Conservation (phyloP, 2,329 filamentous ascomycete genomes). For the Exophiala phaeomuriformis region DNA sequence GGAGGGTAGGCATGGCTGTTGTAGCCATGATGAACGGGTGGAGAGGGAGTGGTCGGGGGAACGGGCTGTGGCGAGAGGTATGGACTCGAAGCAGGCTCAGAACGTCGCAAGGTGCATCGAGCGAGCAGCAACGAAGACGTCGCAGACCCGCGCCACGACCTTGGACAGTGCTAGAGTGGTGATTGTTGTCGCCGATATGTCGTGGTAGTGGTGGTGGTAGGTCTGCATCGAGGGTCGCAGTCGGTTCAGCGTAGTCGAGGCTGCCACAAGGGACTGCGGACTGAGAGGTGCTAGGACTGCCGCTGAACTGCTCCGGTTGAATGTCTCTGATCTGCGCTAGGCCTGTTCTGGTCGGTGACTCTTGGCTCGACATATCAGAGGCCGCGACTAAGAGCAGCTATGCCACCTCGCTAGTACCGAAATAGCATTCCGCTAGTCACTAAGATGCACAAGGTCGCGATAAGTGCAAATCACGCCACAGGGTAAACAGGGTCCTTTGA, state of each 20-base stretch:
- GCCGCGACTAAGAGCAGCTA: too few species aligned
- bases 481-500: neutral
- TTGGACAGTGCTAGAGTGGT: slow-evolving; percentile 1
- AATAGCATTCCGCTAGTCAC: too few species aligned
- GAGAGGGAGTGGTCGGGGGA: slow-evolving; percentile 5
- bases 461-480: neutral
- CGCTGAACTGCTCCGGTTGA: neutral
- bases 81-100: neutral
- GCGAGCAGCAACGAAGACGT: slow-evolving; percentile 18
- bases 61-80: slow-evolving; percentile 7
- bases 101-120: slow-evolving; percentile 14
- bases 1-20: slow-evolving; percentile 26
- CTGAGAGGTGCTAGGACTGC: too few species aligned
- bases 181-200: neutral
- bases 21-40: slow-evolving; percentile 23
- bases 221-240: slow-evolving; percentile 1
- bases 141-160: slow-evolving; percentile 17
- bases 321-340: neutral
- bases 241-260: slow-evolving; percentile 4
- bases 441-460: too few species aligned
- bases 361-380: neutral
- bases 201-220: neutral
- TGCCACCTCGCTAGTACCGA: too few species aligned
- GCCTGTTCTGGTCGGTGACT: neutral
- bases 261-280: neutral